Evolutionary conservation across 23 red algal species (phyloP), one percentile per base, ranked within the genome.

Genomic region (Agarophyton chilense): DNA sequence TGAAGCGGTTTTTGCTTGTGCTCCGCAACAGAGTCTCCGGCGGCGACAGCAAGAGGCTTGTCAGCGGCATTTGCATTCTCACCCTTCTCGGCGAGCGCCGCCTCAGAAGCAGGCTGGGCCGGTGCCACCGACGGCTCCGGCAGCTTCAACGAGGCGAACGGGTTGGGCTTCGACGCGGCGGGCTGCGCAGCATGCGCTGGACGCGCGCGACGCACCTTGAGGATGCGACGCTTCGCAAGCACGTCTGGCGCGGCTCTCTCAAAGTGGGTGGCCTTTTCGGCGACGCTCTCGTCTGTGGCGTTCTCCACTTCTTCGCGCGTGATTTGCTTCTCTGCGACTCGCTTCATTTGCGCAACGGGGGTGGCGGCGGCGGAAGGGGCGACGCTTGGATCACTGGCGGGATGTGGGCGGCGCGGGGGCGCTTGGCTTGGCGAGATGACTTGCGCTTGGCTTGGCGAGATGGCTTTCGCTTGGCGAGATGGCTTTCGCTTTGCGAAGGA

Each of bases 241-340:
- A 93, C 90, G 6, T 93, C 90, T 2, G 90, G 78, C 44, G 78
- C 52, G 34, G 90, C 90, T 19, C 67, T 38, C 60, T 93, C 78
- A 31, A 93, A 84, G 50, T 38, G 38, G 13, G 51, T 14, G 43
- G 61, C 18, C 14, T 42, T 34, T 28, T 52, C 65, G 38, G 66
- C 17, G 51, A 22, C 70, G 18, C 74, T 67, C 21, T 73, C 82
- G 42, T 63, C 92, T 50, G 57, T 70, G 43, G 74, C 79, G 46
- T 22, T 60, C 44, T 79, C 75, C 5, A 73, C 28, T 62, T 91
- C 79, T 18, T 95, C 93, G 58, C 89, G 90, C 13, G 86, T 85
- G 55, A 95, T 32, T 66, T 95, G 93, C 40, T 42, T 50, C 51
- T 95, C 93, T 14, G 93, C 49, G 49, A 86, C 72, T 55, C 93